Percentiles rank a stretch among this genome's conserved stretches.
phyloP scores from a whole-genome alignment of 257 asterid genomes.

The Nicotiana sylvestris region DNA sequence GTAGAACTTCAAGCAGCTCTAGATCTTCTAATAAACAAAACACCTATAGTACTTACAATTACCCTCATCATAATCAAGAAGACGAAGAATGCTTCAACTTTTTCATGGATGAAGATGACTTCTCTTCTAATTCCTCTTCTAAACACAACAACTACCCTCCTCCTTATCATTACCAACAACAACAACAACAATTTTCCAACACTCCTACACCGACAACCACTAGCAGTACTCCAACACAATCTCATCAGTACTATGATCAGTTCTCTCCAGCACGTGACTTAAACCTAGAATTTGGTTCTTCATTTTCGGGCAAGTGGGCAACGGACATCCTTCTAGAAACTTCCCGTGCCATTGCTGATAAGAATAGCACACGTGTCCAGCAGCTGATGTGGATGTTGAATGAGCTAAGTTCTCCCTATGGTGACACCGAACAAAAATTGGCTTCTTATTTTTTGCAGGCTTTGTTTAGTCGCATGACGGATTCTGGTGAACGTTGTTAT shows the following conservation, averaged over 20 bases:
- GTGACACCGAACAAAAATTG: conserved; percentile 78
- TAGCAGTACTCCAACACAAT: conserved; percentile 35
- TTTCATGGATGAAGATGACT: conserved; percentile 95
- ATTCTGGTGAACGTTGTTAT: conserved; percentile 63
- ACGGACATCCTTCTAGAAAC: conserved; percentile 67
- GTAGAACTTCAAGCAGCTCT: conserved; percentile 75
- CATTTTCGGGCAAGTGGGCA: conserved; percentile 62
- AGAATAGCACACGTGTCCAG: conserved; percentile 56
- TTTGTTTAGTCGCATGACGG: conserved; percentile 73
- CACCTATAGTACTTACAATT: conserved; percentile 24
- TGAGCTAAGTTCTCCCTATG: conserved; percentile 83
- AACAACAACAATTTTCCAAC: conserved; percentile 20
- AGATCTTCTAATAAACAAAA: conserved; percentile 51
- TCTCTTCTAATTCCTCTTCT: conserved; percentile 77
- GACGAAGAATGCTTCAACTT: conserved; percentile 95
- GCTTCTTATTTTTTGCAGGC: conserved; percentile 86
- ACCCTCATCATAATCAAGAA: conserved; percentile 23
- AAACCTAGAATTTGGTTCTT: conserved; percentile 49
- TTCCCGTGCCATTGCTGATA: conserved; percentile 61
- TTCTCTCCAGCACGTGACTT: conserved; percentile 43
- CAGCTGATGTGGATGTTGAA: conserved; percentile 98
- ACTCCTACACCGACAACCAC: conserved; percentile 50
- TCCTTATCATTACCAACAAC: conserved; percentile 11
- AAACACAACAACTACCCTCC: conserved; percentile 38
- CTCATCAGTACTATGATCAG: conserved; percentile 36